Evolutionary conservation across 768 basidiomycete species (phyloP), one percentile per base, ranked within the genome.

Genomic region (Mycena indigotica): DNA sequence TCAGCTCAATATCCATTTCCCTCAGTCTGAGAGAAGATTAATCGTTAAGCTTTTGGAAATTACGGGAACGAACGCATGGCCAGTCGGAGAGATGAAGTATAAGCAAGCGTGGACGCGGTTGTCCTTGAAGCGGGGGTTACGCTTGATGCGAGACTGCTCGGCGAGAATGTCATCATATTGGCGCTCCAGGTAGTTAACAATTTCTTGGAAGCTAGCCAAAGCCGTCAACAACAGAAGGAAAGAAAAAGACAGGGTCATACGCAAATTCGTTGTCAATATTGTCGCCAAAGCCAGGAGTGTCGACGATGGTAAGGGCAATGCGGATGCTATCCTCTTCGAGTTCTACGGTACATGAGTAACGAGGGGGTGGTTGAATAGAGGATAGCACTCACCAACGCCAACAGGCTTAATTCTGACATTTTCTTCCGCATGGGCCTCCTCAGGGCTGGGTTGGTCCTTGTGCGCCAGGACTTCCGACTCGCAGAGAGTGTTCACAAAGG

Each of bases 101-200:
- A 95, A 80, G 25, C 93, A 77, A 35, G 89, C 90, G 68, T 95
- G 92, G 3, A 94, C 88, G 56, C 93, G 80, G 77, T 91, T 93
- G 74, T 96, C 93, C 63, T 85, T 84, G 83, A 94, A 95, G 56
- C 91, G 84, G 23, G 93, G 92, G 74, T 94, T 93, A 77, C 93
- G 91, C 80, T 89, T 94, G 75, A 95, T 96, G 62, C 93, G 81
- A 29, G 89, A 91, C 77, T 95, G 93, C 60, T 82, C 80, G 21
- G 91, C 90, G 52, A 96, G 81, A 65, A 94, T 92, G 67, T 95
- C 91, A 66, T 95, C 93, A 77, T 93, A 95, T 80, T 95, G 92
- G 39, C 91, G 84, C 74, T 96, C 93, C 57, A 96, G 81, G 73
- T 94, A 88, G 61, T 81, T 85, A 58, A 90, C 82, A 60, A 96